Percentiles rank a stretch among this genome's conserved stretches.
These are phyloP conservation scores for Daldinia decipiens DNA, from an alignment of 495 filamentous ascomycete genomes.

Conservation along the genomic window DNA sequence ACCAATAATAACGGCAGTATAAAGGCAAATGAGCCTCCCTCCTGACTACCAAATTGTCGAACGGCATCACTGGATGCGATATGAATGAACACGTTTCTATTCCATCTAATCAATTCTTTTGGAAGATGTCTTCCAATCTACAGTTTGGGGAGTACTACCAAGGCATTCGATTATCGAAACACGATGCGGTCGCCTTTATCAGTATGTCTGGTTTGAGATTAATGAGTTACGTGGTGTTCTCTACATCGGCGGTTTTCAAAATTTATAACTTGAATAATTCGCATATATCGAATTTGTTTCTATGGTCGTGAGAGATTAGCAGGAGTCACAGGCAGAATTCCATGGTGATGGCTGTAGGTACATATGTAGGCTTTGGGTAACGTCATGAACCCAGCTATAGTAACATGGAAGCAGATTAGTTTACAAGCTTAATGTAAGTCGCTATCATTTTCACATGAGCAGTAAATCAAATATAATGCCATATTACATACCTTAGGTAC, in stretches of 20 bases:
- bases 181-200: background rate
- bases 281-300: background rate
- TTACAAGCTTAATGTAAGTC: too few relatives aligned
- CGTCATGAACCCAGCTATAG: background rate
- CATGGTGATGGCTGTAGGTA: background rate
- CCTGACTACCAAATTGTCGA: background rate
- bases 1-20: conserved; percentile 14
- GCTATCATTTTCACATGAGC: too few relatives aligned
- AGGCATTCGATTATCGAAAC: background rate
- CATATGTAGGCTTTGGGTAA: background rate
- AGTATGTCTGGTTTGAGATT: background rate
- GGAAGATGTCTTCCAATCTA: background rate
- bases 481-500: too few relatives aligned
- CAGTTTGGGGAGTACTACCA: background rate
- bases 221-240: background rate
- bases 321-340: background rate
- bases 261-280: background rate
- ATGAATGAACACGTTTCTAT: background rate
- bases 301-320: background rate
- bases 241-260: background rate
- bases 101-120: background rate
- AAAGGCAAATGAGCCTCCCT: conserved; percentile 14
- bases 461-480: too few relatives aligned
- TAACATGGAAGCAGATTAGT: too few relatives aligned
- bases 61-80: background rate